Base-by-base conservation (phyloP, 23 red algal genomes). In the Chondrus crispus region DNA sequence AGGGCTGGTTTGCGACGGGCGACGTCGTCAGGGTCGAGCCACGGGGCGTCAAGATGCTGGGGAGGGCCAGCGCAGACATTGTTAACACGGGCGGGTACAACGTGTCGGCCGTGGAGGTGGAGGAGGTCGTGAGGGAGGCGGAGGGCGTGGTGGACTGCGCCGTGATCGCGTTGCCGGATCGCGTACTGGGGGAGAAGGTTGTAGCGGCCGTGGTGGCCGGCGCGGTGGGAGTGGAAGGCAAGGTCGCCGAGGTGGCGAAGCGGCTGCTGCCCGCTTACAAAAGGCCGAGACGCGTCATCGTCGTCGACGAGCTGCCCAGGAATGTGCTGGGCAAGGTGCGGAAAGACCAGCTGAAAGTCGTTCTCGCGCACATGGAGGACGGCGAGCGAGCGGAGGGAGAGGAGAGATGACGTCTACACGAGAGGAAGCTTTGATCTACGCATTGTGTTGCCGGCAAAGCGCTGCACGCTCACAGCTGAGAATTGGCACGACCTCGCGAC, bases 291-390 rank as follows among this genome's bases (percentile, higher is more conserved):
- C 46, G 48, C 38, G 53, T 91, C 37, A 55, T 88, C 32, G 41
- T 95, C 9, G 92, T 95, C 26, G 85, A 89, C 39, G 46, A 81
- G 45, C 83, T 98, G 40, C 96, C 96, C 2, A 28, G 86, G 33
- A 98, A 98, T 68, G 92, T 90, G 5, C 28, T 98, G 85, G 96
- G 96, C n/a, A 98, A 98, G 75, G 90, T 98, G 50, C 82, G 87
- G 73, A 98, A 98, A 46, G 49, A 82, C 19, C 28, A 83, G 28
- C 35, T 92, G 20, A 66, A 19, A 66, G 18, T 57, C 51, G 51
- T n/a, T n/a, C n/a, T n/a, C n/a, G n/a, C n/a, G n/a, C n/a, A n/a
- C n/a, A n/a, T n/a, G n/a, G n/a, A n/a, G n/a, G n/a, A n/a, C n/a
- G n/a, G n/a, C n/a, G n/a, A n/a, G n/a, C n/a, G n/a, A n/a, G n/a